Evolutionary conservation across 805 yeast genomes (phyloP).

Genomic region (Wickerhamiella galacta): DNA sequence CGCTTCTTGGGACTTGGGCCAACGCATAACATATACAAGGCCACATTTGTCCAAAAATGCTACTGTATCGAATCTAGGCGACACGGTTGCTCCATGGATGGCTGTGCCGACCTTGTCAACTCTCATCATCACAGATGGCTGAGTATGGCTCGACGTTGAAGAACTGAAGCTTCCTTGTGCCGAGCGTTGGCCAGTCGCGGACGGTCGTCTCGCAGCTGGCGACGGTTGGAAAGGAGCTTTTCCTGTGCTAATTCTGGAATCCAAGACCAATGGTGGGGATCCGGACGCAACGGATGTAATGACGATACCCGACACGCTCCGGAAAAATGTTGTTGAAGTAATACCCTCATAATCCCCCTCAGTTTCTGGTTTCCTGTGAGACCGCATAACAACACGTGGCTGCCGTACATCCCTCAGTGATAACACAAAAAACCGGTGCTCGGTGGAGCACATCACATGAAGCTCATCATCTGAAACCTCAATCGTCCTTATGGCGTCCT

Average conservation of each 20-base stretch:
- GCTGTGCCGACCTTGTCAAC: slow-evolving; percentile 68
- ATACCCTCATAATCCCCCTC: slow-evolving; percentile 77
- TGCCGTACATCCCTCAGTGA: slow-evolving; percentile 44
- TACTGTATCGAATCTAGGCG: slow-evolving; percentile 76
- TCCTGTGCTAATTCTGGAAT: slow-evolving; percentile 31
- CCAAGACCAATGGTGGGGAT: slow-evolving; percentile 51
- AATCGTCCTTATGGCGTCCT: slow-evolving; percentile 66
- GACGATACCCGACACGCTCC: slow-evolving; percentile 38
- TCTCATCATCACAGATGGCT: slow-evolving; percentile 43
- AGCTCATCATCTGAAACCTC: slow-evolving; percentile 57
- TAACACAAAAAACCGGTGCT: slow-evolving; percentile 63
- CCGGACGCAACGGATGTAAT: slow-evolving; percentile 40
- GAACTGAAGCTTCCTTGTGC: slow-evolving; percentile 2
- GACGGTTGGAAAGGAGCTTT: slow-evolving; percentile 4
- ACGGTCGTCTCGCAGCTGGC: slow-evolving; percentile 2
- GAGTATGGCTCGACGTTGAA: slow-evolving; percentile 27
- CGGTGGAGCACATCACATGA: slow-evolving; percentile 64
- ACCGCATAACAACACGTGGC: slow-evolving; percentile 53
- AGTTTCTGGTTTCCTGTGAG: slow-evolving; percentile 43
- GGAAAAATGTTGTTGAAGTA: slow-evolving; percentile 61
- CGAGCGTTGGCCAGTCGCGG: neutral
- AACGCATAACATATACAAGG: slow-evolving; percentile 46
- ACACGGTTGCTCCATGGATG: slow-evolving; percentile 55
- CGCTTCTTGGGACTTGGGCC: slow-evolving; percentile 30
- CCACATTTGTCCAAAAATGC: slow-evolving; percentile 74